Evolutionary conservation across 1,284 basidiomycete species (phyloP), one percentile per base, ranked within the genome.

Genomic region (Phellopilus nigrolimitatus): DNA sequence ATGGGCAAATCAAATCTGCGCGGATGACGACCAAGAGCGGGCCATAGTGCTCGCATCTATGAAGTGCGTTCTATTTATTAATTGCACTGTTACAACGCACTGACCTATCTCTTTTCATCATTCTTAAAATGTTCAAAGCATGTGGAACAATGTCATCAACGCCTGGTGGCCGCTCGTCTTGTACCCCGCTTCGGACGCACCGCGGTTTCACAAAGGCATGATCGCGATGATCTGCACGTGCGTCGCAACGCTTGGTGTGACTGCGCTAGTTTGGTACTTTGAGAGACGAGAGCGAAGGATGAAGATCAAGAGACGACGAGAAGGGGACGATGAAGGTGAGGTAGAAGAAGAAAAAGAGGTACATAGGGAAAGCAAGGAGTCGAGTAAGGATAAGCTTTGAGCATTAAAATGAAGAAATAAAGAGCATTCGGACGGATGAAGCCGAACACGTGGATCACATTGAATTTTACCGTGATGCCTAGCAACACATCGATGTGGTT

Each of bases 1-100:
- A n/a, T 82, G 83, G 82, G 80, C 80, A 27, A 85, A 86, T 62
- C 79, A 84, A 61, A 80, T 84, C 52, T 83, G 83, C 50, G 74
- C 77, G 10, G 80, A 83, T 57, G 80, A 85, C 60, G 69, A 79
- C 60, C 80, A 80, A 62, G 82, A 84, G 62, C 74, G 83, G 30
- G 79, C 71, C 13, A 70, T 86, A 41, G 82, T 86, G 13, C 70
- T 84, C 25, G 82, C 79, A 27, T 84, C 81, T 6, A 85, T 84
- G 82, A 83, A 84, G 79, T 80, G 55, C 33, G 71, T 64, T 7
- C 24, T 15, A 13, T 10, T 43, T 24, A 31, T n/a, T n/a, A 6
- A 31, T 41, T 49, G 34, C 21, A 28, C 15, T 4, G 13, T 17
- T 28, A 17, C 27, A 28, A n/a, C n/a, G n/a, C n/a, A n/a, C n/a